Base-by-base conservation (phyloP, 176 grass and related monocot species). In the Oryza longistaminata region DNA sequence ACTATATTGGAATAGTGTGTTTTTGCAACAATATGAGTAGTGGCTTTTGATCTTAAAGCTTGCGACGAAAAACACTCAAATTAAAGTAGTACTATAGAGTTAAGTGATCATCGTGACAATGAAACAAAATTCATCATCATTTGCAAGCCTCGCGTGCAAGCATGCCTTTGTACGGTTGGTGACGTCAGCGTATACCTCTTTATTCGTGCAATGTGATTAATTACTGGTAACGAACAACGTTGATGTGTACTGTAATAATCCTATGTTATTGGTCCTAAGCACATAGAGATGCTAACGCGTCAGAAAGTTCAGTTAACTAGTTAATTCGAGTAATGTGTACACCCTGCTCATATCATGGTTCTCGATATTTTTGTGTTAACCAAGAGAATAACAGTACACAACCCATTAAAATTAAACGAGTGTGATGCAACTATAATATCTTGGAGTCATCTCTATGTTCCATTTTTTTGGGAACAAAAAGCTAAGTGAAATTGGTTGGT, bases 241-340 rank as follows among this genome's bases (percentile, higher is more conserved):
- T 74, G n/a, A 17, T 24, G 11, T 67, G 76, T 66, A 80, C 84
- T 66, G 16, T 21, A 66, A 60, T 66, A 88, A 66, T 33, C 12
- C 22, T 79, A 17, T 45, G 17, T 70, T 31, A 67, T 53, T 25
- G 33, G 65, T 70, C 74, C 64, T 13, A 77, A 31, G 77, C 33
- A 77, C 64, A 64, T 76, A 81, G 60, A 81, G 74, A 78, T 83
- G 86, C 86, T 64, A 70, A 77, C 17, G 48, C 40, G 11, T 77
- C 61, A 37, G 52, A n/a, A 65, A 71, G 29, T 8, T 25, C 82
- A 14, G 12, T n/a, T 2, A 37, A 37, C 35, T 40, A 40, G 39
- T 40, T 40, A 40, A 37, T 6, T 49, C 77, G 11, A 49, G 22
- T 68, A 37, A 64, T 31, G 81, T 22, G 79, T 58, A 11, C 58